Percentiles rank a stretch among this genome's conserved stretches.
Conservation (phyloP, 2,329 filamentous ascomycete species). For the Talaromyces albobiverticillius region DNA sequence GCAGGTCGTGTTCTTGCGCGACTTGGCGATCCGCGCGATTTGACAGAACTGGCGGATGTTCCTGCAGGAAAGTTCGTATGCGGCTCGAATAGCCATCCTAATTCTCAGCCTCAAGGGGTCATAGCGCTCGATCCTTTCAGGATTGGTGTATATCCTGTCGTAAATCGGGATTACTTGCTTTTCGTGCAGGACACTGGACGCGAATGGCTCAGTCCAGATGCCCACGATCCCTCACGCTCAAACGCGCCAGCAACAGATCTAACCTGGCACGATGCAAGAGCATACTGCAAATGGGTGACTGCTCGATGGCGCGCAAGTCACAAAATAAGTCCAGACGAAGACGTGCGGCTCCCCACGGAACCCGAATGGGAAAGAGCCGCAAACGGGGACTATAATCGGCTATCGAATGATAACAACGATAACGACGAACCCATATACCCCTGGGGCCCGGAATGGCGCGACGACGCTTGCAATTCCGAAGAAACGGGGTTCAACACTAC, state of each 20-base stretch:
- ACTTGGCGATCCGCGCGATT: not conserved
- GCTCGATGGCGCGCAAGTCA: not conserved
- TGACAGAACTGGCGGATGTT: not conserved
- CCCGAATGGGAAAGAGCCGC: not conserved
- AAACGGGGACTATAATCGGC: not conserved
- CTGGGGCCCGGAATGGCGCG: not conserved
- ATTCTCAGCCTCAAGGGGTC: not conserved
- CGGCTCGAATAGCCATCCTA: not conserved
- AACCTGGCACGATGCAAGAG: not conserved
- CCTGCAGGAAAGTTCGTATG: not conserved
- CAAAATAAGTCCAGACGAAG: not conserved
- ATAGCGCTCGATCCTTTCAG: not conserved
- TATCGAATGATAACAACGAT: too few species aligned
- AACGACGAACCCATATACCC: not conserved
- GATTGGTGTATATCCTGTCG: not conserved
- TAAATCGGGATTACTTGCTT: not conserved
- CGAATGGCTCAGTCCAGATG: not conserved
- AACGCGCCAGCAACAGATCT: not conserved
- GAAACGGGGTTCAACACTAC: not conserved
- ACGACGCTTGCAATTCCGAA: not conserved
- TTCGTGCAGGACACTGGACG: not conserved
- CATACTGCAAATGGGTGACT: not conserved
- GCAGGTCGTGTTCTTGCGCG: not conserved
- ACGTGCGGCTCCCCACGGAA: not conserved
- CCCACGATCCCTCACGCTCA: not conserved